Conservation (phyloP, 768 basidiomycete genomes). For the Ramaria rubella region DNA sequence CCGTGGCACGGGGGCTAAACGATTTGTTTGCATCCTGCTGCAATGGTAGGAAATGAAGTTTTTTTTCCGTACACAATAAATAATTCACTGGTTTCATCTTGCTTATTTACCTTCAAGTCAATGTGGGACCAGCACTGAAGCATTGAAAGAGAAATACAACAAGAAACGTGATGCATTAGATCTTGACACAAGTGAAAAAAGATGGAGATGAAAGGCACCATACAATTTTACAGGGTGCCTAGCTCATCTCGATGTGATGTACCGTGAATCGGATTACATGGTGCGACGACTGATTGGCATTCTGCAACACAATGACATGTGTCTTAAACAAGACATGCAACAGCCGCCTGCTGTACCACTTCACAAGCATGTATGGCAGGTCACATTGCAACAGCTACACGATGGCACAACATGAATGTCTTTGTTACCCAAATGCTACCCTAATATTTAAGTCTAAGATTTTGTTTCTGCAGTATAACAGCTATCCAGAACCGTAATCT, state of each 20-base stretch:
- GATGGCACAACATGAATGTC: background rate
- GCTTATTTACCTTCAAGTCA: background rate
- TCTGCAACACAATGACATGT: background rate
- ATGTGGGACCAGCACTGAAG: background rate
- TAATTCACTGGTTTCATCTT: background rate
- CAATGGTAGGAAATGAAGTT: too few relatives aligned
- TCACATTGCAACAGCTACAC: background rate
- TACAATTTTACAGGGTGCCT: background rate
- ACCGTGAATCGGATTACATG: background rate
- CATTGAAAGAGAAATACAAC: background rate
- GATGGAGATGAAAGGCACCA: background rate
- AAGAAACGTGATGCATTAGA: background rate
- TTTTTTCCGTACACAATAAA: too few relatives aligned
- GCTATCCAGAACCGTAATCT: constrained; percentile 1
- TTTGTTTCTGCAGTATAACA: background rate
- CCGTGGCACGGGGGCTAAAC: background rate
- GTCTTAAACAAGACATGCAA: background rate
- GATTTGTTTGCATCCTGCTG: background rate
- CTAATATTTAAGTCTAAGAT: background rate
- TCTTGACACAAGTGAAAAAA: background rate
- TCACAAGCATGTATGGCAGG: background rate
- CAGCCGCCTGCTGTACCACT: background rate
- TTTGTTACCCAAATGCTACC: too few relatives aligned
- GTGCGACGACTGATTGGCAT: background rate
- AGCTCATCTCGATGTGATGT: background rate